These are phyloP conservation scores for Dorcoceras hygrometricum DNA, from an alignment of 257 asterid species.

Conservation along the genomic window DNA sequence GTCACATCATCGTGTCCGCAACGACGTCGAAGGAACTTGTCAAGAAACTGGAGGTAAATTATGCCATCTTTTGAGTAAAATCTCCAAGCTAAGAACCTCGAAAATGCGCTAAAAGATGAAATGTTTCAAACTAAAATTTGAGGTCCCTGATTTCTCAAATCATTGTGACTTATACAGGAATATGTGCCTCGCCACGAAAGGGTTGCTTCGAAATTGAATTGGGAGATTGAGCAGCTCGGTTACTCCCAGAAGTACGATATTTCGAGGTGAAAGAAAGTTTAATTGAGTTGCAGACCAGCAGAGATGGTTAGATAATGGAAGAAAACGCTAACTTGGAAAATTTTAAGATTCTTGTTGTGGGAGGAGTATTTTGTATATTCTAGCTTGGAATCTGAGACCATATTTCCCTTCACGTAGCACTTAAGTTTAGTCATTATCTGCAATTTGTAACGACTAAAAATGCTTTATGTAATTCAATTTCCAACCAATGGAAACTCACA, in stretches of 20 bases:
- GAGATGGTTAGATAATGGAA: conserved; percentile 28
- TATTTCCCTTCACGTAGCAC: conserved; percentile 27
- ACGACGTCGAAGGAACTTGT: conserved; percentile 78
- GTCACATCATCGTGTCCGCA: conserved; percentile 88
- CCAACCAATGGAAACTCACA: conserved; percentile 27
- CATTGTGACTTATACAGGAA: conserved; percentile 30
- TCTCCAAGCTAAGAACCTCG: background rate
- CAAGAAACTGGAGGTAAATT: conserved; percentile 78
- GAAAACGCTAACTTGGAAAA: conserved; percentile 40
- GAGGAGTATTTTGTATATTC: conserved; percentile 54
- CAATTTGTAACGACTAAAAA: conserved; percentile 41
- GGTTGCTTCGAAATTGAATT: conserved; percentile 54
- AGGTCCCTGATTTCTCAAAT: background rate
- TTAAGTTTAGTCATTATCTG: conserved; percentile 24
- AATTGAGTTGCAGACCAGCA: conserved; percentile 22
- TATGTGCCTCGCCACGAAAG: conserved; percentile 55
- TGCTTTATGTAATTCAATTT: conserved; percentile 30
- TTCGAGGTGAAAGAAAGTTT: conserved; percentile 42
- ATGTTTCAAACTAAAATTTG: background rate
- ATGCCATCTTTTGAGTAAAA: conserved; percentile 4
- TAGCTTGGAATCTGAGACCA: conserved; percentile 27
- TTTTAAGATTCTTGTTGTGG: conserved; percentile 32
- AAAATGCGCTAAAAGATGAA: background rate
- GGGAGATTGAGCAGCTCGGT: conserved; percentile 57
- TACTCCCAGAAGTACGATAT: conserved; percentile 35